Evolutionary conservation across 495 filamentous ascomycete genomes (phyloP).

Genomic region (Penicillium angulare): DNA sequence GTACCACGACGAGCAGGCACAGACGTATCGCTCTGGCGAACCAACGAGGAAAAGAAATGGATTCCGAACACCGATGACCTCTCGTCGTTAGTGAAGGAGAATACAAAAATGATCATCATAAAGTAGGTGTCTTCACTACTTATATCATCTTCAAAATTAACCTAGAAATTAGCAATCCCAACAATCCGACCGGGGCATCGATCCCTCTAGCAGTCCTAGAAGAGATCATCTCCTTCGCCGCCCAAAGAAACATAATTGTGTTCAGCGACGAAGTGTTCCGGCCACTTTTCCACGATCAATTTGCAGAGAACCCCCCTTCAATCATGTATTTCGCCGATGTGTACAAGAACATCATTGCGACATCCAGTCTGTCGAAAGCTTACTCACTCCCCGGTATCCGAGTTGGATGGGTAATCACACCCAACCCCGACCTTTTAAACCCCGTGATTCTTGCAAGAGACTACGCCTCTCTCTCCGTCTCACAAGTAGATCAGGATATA

Average conservation of each 20-base stretch:
- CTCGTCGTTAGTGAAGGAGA: constrained; percentile 57
- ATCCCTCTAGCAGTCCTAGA: constrained; percentile 55
- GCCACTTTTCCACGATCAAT: constrained; percentile 69
- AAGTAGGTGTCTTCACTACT: constrained; percentile 38
- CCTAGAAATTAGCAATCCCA: constrained; percentile 52
- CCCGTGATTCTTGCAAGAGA: constrained; percentile 59
- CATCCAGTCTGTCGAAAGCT: constrained; percentile 72
- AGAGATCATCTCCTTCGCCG: constrained; percentile 58
- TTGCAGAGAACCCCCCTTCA: constrained; percentile 55
- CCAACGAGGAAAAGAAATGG: constrained; percentile 59
- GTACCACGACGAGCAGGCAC: constrained; percentile 71
- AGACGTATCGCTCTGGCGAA: constrained; percentile 72
- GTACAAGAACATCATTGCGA: constrained; percentile 61
- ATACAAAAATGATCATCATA: constrained; percentile 65
- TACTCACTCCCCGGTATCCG: constrained; percentile 77
- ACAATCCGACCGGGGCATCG: constrained; percentile 75
- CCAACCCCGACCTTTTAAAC: constrained; percentile 56
- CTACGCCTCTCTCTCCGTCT: constrained; percentile 78
- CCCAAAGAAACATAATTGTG: constrained; percentile 56
- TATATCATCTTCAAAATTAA: background rate
- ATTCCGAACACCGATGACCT: constrained; percentile 62
- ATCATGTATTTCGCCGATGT: constrained; percentile 63
- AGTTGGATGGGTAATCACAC: constrained; percentile 71
- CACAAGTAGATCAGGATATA: constrained; percentile 71
- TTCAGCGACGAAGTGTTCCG: constrained; percentile 79